Evolutionary conservation across 2,329 filamentous ascomycete genomes (phyloP), one percentile per base, ranked within the genome.

Genomic region (Rhexocercosporidium sp.): DNA sequence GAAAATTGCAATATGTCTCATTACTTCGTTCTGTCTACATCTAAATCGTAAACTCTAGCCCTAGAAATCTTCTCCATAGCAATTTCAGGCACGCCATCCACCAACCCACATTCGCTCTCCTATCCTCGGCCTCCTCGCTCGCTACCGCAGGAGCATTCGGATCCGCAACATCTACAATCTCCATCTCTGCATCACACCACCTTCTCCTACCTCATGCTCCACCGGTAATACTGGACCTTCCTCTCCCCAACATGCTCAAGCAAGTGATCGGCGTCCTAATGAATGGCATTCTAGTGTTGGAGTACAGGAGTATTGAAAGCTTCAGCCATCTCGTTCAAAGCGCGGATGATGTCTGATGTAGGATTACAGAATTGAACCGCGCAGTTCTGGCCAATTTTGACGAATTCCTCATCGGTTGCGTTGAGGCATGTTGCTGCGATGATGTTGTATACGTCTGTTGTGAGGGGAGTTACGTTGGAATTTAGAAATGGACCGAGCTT

Each of bases 351-450:
- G 20, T 51, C 47, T 16, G 47, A 11, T 16, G 22, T 51, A 16
- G 22, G 47, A 12, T 51, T 14, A 1, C 22, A 51, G 47, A 51
- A 51, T 51, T 51, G 22, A 3, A 51, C 47, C 7, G 22, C 47
- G 20, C 47, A 51, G 8, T 22, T 51, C 16, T 51, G 46, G 22
- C 47, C 22, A 11, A 51, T 51, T 1, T 51, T 51, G 47, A 51
- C 47, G 22, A 51, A 51, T 22, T 27, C 47, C 18, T 51, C 47
- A 4, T 51, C 47, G 22, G 47, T 51, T 4, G 47, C 47, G 11
- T 51, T 29, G 47, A 51, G 47, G 18, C 27, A 51, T 51, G 47
- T 51, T 51, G 47, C 47, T 14, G 47, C 47, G 22, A 51, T 51
- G 22, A 22, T 22, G 47, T 51, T 51, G 47, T 51, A 51, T 4